A percentile compares a stretch with the other conserved stretches of the same genome.
These are phyloP conservation scores for Phytophthora multivora DNA, from an alignment of 352 stramenopile genomes.

Conservation along the genomic window DNA sequence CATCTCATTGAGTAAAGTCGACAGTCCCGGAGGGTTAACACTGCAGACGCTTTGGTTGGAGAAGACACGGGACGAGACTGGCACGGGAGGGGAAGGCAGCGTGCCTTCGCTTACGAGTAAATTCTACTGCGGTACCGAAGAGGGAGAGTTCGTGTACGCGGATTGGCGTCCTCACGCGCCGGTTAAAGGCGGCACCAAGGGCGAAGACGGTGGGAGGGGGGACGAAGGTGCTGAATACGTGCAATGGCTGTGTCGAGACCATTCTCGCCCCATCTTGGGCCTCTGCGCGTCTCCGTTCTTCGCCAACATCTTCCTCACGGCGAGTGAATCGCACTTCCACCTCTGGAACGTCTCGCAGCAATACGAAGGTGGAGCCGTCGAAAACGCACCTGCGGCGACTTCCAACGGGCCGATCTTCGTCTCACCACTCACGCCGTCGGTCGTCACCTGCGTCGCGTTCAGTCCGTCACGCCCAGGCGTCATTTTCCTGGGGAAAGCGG, in stretches of 20 bases:
- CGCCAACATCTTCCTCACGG: constrained; percentile 84
- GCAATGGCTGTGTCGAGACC: constrained; percentile 89
- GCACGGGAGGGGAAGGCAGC: constrained; percentile 11
- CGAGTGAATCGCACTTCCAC: constrained; percentile 92
- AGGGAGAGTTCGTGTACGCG: constrained; percentile 90
- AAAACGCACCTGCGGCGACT: constrained; percentile 11
- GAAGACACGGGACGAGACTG: constrained; percentile 56
- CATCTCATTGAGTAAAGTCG: constrained; percentile 77
- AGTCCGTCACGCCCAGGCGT: constrained; percentile 89
- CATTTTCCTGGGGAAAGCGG: constrained; percentile 88
- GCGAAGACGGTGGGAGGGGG: constrained; percentile 40
- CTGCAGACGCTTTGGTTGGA: constrained; percentile 78
- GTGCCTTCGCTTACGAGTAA: constrained; percentile 49
- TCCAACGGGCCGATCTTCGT: constrained; percentile 84
- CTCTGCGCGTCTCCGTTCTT: constrained; percentile 92
- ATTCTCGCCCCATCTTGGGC: constrained; percentile 82
- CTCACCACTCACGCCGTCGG: constrained; percentile 76
- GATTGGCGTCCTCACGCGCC: constrained; percentile 87
- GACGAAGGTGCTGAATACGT: constrained; percentile 89
- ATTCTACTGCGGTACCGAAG: constrained; percentile 87
- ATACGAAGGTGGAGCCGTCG: constrained; percentile 9
- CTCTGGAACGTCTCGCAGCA: constrained; percentile 88
- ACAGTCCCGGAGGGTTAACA: constrained; percentile 66
- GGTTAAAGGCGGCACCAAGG: constrained; percentile 35
- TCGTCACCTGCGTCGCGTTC: constrained; percentile 87